These are phyloP conservation scores for Nyctanthes arbortristis DNA, from an alignment of 257 asterid species.

Conservation along the genomic window DNA sequence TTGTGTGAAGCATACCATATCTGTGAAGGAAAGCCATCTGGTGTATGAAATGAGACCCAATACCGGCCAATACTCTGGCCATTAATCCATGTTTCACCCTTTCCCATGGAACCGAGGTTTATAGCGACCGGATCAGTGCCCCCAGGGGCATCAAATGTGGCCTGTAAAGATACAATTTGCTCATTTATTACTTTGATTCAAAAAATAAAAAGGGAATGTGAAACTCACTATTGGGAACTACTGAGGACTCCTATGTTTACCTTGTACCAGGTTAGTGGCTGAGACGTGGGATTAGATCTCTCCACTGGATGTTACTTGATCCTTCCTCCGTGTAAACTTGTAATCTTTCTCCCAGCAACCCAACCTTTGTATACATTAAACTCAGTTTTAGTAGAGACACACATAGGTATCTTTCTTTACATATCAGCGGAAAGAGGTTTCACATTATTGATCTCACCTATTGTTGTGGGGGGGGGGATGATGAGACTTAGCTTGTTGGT, in stretches of 20 bases:
- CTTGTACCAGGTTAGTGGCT: constrained; percentile 87
- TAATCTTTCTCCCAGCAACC: constrained; percentile 71
- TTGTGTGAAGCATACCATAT: constrained; percentile 49
- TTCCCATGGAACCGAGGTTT: constrained; percentile 89
- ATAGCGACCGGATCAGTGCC: constrained; percentile 70
- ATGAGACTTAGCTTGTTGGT: no score
- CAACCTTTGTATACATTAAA: constrained; percentile 50
- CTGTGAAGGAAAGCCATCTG: constrained; percentile 70
- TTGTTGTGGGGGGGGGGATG: no score
- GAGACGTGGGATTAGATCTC: constrained; percentile 35
- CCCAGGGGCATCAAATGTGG: constrained; percentile 60
- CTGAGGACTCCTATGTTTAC: constrained; percentile 33
- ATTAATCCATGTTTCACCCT: constrained; percentile 82
- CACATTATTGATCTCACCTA: no score
- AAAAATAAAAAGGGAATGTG: not conserved
- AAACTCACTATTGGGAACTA: not conserved
- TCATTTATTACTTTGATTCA: not conserved
- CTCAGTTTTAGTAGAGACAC: not conserved
- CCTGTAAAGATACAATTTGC: constrained; percentile 33
- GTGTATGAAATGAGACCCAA: constrained; percentile 69
- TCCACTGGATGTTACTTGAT: constrained; percentile 51
- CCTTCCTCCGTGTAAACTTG: constrained; percentile 51
- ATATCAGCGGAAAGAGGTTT: no score
- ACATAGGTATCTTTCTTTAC: no score
- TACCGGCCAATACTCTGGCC: constrained; percentile 84